Evolutionary conservation across 2,329 filamentous ascomycete species (phyloP), one percentile per base, ranked within the genome.

Genomic region (Fusarium austroafricanum): DNA sequence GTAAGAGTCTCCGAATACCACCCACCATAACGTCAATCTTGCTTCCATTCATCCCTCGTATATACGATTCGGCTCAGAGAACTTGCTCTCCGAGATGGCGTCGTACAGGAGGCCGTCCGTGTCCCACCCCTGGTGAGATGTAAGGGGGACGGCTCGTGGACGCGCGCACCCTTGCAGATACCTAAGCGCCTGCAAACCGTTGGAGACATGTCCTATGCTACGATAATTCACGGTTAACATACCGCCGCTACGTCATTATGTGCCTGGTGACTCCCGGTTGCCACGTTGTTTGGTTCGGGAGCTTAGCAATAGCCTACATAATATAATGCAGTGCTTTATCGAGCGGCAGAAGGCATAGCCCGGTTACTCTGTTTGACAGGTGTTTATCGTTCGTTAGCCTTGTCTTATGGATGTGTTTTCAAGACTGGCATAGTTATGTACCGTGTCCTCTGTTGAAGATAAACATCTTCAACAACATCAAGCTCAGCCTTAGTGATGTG

Each of bases 121-220:
- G 52, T 60, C 10, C 61, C 61, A 64, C 59, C 11, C 23, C 61
- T n/a, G 61, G 61, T 64, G 59, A 64, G 59, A 31, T 45, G 40
- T 40, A 37, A 52, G 45, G 53, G 49, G 21, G 21, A 23, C 49
- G 50, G 33, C 57, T 26, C 39, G 55, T 40, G 46, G 46, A 61
- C 53, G 35, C 35, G 49, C 18, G 20, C 15, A 38, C 20, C 59
- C 59, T 40, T 52, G 38, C 10, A 29, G 8, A 11, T 29, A 60
- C 18, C 18, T 12, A 20, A 3, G 10, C 21, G 39, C 20, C 15
- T 26, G 45, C 31, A 35, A n/a, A n/a, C 28, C 21, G 18, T 8
- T 23, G 20, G 12, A 20, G 15, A 21, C 20, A 53, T 9, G 20
- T 23, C 17, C 6, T 20, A 63, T 58, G 28, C 17, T 33, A 29